Conservation (phyloP, 2,329 filamentous ascomycete genomes). For the Penicillium verrucosum region DNA sequence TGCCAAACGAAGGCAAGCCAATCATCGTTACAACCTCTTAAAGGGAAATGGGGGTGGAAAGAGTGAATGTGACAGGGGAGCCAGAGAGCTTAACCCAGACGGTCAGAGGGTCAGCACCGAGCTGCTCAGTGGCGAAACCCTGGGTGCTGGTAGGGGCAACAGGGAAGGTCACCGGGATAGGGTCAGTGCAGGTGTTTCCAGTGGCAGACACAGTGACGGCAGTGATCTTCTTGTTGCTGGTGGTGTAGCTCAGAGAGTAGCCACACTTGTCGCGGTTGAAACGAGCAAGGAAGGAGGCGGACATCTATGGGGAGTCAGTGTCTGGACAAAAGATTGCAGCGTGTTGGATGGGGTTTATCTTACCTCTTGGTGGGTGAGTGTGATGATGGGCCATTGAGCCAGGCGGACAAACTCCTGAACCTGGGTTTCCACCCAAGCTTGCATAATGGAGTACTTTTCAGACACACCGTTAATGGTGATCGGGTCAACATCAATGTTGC, state of each 20-base stretch:
- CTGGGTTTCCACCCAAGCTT: slow-evolving; percentile 56
- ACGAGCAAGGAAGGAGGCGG: slow-evolving; percentile 51
- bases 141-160: slow-evolving; percentile 43
- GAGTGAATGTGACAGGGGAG: slow-evolving; percentile 44
- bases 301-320: slow-evolving; percentile 34
- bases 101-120: slow-evolving; percentile 55
- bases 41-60: slow-evolving; percentile 38
- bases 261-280: slow-evolving; percentile 53
- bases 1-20: neutral
- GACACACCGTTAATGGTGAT: slow-evolving; percentile 50
- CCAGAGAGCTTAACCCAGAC: slow-evolving; percentile 50
- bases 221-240: slow-evolving; percentile 46
- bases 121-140: slow-evolving; percentile 49
- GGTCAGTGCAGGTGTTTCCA: slow-evolving; percentile 50
- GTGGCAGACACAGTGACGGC: slow-evolving; percentile 51
- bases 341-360: neutral
- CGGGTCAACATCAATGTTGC: slow-evolving; percentile 48
- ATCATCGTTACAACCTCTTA: slow-evolving; percentile 15
- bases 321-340: neutral
- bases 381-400: slow-evolving; percentile 53
- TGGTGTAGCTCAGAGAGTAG: slow-evolving; percentile 49
- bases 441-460: slow-evolving; percentile 52
- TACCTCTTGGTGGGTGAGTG: slow-evolving; percentile 56
- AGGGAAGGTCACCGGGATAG: slow-evolving; percentile 56
- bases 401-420: slow-evolving; percentile 55